A percentile compares a stretch with the other conserved stretches of the same genome.
Evolutionary conservation across 345 rosid species (phyloP).

Genomic region (Streptanthus diversifolius): DNA sequence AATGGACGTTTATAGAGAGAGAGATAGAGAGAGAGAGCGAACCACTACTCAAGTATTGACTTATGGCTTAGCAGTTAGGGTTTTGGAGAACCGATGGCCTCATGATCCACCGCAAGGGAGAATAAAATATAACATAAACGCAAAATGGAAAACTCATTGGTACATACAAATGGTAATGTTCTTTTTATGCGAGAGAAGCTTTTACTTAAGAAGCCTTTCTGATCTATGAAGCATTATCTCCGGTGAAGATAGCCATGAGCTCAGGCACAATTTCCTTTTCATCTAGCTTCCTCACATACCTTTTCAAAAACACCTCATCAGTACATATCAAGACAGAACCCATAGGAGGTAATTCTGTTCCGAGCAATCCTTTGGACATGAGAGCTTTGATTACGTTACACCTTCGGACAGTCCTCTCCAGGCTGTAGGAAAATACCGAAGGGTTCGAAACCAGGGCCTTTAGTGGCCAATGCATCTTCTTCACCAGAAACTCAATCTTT

Average conservation of each 20-base stretch:
- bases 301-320: neutral
- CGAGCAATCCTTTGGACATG: constrained; percentile 10
- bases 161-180: too few relatives aligned
- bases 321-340: neutral
- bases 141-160: too few relatives aligned
- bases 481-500: constrained; percentile 31
- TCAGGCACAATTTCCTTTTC: neutral
- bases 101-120: too few relatives aligned
- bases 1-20: too few relatives aligned
- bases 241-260: neutral
- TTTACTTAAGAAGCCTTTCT: neutral
- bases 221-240: neutral
- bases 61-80: too few relatives aligned
- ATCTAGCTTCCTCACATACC: neutral
- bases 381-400: constrained; percentile 31
- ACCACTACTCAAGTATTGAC: too few relatives aligned
- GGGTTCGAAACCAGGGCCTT: constrained; percentile 10
- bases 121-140: too few relatives aligned
- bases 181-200: too few relatives aligned
- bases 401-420: constrained; percentile 38
- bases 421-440: constrained; percentile 1
- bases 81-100: too few relatives aligned
- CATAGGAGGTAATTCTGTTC: neutral
- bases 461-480: constrained; percentile 35
- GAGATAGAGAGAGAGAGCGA: too few relatives aligned